A percentile compares a stretch with the other conserved stretches of the same genome.
Evolutionary conservation across 148 eudicot genomes (phyloP).

Genomic region (Cornus kousa): DNA sequence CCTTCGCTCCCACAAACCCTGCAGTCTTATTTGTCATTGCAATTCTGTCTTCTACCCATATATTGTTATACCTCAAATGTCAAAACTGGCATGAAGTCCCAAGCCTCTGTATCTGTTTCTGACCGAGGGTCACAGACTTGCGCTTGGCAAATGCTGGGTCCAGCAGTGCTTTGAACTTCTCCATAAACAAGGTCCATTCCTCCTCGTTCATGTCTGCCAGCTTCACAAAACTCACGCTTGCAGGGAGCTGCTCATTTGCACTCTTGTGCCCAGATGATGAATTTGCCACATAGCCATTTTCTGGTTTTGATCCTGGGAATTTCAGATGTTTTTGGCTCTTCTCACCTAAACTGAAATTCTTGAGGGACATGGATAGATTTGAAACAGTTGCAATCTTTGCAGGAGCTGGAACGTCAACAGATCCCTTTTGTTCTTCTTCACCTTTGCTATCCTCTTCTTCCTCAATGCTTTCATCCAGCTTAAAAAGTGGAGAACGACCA

Average conservation of each 20-base stretch:
- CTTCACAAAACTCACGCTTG: constrained; percentile 62
- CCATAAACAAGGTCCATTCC: constrained; percentile 65
- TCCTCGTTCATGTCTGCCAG: constrained; percentile 68
- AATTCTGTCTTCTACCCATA: not conserved
- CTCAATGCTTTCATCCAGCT: constrained; percentile 52
- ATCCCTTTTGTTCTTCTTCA: constrained; percentile 18
- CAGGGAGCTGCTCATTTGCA: constrained; percentile 68
- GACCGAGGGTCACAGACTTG: constrained; percentile 44
- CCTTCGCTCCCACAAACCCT: constrained; percentile 23
- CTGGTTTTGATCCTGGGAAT: constrained; percentile 29
- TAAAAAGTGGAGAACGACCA: constrained; percentile 49
- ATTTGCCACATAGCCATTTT: constrained; percentile 28
- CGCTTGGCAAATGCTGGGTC: constrained; percentile 57
- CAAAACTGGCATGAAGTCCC: constrained; percentile 94
- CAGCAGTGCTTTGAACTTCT: constrained; percentile 65
- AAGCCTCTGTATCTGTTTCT: constrained; percentile 72
- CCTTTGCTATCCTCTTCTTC: constrained; percentile 48
- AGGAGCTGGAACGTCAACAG: constrained; percentile 3
- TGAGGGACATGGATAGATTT: constrained; percentile 53
- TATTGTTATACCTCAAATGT: constrained; percentile 20
- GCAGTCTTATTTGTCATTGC: constrained; percentile 23
- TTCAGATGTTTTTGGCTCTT: constrained; percentile 34
- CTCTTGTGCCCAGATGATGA: constrained; percentile 68
- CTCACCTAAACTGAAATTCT: constrained; percentile 42
- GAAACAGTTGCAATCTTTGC: constrained; percentile 30